Conservation (phyloP, 768 basidiomycete species). For the Phylloporus sp. region DNA sequence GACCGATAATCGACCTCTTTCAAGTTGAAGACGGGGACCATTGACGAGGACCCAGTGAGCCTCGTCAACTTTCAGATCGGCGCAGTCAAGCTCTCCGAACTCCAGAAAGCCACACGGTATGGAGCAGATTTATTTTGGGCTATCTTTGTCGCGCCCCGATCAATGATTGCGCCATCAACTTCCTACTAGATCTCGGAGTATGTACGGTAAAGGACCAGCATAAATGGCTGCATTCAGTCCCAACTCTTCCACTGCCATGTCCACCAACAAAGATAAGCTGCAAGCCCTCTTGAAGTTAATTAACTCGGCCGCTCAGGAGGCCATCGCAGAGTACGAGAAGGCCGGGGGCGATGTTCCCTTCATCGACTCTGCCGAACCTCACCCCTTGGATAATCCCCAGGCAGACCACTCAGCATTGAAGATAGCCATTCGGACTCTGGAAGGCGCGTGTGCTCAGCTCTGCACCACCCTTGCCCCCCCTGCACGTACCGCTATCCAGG, state of each 20-base stretch:
- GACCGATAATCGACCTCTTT: too few relatives aligned
- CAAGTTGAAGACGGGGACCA: too few relatives aligned
- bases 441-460: constrained; percentile 35
- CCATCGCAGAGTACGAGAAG: constrained; percentile 32
- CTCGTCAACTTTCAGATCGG: too few relatives aligned
- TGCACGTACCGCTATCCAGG: constrained; percentile 30
- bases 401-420: constrained; percentile 22
- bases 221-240: too few relatives aligned
- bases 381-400: constrained; percentile 34
- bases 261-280: constrained; percentile 22
- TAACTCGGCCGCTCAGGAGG: constrained; percentile 28
- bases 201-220: too few relatives aligned
- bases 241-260: constrained; percentile 9
- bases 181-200: too few relatives aligned
- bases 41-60: too few relatives aligned
- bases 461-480: constrained; percentile 34
- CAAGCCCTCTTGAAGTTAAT: constrained; percentile 29
- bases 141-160: too few relatives aligned
- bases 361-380: constrained; percentile 31
- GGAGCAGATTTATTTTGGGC: too few relatives aligned
- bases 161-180: too few relatives aligned
- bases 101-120: too few relatives aligned
- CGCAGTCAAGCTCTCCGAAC: too few relatives aligned
- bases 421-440: constrained; percentile 26
- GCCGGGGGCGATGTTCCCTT: constrained; percentile 26